Percentiles rank a stretch among this genome's conserved stretches.
These are phyloP conservation scores for Larix sibirica DNA, from an alignment of 83 land plant species.

Conservation along the genomic window DNA sequence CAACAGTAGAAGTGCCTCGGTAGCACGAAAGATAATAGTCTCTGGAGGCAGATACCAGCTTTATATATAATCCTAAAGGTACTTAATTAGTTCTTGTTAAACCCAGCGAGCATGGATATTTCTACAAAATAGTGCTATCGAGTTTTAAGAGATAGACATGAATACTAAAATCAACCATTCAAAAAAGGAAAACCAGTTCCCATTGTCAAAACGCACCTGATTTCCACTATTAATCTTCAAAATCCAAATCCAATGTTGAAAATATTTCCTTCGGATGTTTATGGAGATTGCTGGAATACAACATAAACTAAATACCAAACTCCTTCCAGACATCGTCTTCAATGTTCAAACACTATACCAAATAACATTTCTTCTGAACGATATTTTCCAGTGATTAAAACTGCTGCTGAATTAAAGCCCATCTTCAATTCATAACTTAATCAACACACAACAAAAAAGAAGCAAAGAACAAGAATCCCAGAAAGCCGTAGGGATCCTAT, in stretches of 20 bases:
- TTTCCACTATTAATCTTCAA: not conserved
- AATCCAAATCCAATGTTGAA: not conserved
- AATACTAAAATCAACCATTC: not conserved
- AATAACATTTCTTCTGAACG: too few species aligned
- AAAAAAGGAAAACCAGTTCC: not conserved
- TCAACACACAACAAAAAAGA: not conserved
- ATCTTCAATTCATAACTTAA: not conserved
- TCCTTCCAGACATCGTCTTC: not conserved
- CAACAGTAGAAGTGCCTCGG: too few species aligned
- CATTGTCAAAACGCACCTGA: not conserved
- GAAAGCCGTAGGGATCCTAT: not conserved
- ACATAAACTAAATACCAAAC: not conserved
- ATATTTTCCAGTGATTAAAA: not conserved
- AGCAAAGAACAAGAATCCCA: not conserved
- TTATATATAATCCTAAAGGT: not conserved
- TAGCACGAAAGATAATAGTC: not conserved
- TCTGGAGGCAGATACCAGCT: too few species aligned
- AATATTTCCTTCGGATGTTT: not conserved
- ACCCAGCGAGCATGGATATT: not conserved
- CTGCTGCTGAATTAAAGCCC: not conserved
- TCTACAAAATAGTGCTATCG: not conserved
- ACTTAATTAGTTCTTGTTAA: not conserved
- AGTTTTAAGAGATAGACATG: not conserved
- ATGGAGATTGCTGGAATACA: not conserved
- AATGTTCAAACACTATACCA: not conserved